phyloP scores from a whole-genome alignment of 2,329 filamentous ascomycete species.

The Botryotinia narcissicola region DNA sequence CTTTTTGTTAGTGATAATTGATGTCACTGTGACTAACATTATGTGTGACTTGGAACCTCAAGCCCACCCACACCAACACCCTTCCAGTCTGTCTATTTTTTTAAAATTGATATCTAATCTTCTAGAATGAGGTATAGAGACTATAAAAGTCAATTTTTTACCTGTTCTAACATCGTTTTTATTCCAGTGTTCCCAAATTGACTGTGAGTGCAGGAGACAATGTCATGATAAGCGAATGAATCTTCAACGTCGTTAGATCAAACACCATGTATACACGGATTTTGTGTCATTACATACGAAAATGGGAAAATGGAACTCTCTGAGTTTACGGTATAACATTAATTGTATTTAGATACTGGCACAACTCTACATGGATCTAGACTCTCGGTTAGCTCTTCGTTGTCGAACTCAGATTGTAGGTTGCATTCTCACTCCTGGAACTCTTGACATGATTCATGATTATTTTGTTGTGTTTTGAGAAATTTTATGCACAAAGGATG shows the following conservation, averaged over 20 bases:
- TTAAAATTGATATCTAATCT: background rate
- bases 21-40: background rate
- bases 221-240: background rate
- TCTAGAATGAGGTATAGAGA: background rate
- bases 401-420: background rate
- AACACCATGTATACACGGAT: background rate
- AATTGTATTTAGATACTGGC: background rate
- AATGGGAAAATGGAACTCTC: fast-evolving
- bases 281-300: background rate
- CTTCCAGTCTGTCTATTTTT: too few species aligned
- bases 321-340: fast-evolving
- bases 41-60: background rate
- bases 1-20: background rate
- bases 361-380: too few species aligned
- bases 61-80: too few species aligned
- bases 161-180: background rate
- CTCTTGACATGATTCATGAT: background rate
- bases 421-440: background rate
- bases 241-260: background rate
- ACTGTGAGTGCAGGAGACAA: background rate
- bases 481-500: fast-evolving
- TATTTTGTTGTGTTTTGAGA: fast-evolving
- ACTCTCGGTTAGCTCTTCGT: background rate
- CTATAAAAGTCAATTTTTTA: background rate
- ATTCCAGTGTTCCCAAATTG: background rate